Conservation (phyloP, 2,329 filamentous ascomycete genomes). For the Aspergillus sp. region DNA sequence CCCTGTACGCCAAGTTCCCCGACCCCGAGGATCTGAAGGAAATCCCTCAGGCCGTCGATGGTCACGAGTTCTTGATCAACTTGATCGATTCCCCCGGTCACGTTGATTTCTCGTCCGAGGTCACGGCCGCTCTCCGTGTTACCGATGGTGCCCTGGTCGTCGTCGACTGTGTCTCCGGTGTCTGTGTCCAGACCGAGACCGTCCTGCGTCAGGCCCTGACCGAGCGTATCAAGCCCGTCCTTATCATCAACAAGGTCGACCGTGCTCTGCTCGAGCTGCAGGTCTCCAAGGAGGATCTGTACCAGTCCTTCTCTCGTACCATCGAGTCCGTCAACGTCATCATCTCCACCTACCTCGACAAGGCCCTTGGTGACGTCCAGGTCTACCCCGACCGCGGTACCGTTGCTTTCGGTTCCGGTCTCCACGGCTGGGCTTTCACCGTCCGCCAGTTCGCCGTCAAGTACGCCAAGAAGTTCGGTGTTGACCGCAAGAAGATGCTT, state of each 20-base stretch:
- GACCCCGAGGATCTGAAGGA: conserved; percentile 90
- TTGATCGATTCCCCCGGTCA: conserved; percentile 99
- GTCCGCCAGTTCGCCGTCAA: conserved; percentile 93
- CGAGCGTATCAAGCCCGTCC: conserved; percentile 99
- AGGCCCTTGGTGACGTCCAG: conserved; percentile 94
- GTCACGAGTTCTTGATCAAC: conserved; percentile 99
- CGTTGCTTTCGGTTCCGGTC: conserved; percentile 98
- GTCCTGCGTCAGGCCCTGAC: conserved; percentile 97
- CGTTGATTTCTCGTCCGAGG: conserved; percentile 99
- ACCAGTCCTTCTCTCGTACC: conserved; percentile 99
- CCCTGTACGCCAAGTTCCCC: conserved; percentile 82
- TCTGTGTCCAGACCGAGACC: conserved; percentile 99
- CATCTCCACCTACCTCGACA: conserved; percentile 98
- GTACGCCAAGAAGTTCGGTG: conserved; percentile 99
- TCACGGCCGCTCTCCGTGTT: conserved; percentile 98
- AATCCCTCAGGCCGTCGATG: conserved; percentile 81
- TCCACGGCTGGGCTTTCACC: conserved; percentile 99
- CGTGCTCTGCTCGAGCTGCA: conserved; percentile 98
- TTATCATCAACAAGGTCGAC: conserved; percentile 99
- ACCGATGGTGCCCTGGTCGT: conserved; percentile 99
- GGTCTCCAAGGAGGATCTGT: conserved; percentile 97
- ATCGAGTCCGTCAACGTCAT: conserved; percentile 99
- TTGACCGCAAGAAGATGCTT: conserved; percentile 99
- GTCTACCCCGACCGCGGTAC: conserved; percentile 98
- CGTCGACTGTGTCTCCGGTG: conserved; percentile 99